Evolutionary conservation across 495 filamentous ascomycete species (phyloP), one percentile per base, ranked within the genome.

Genomic region (Echria macrotheca): DNA sequence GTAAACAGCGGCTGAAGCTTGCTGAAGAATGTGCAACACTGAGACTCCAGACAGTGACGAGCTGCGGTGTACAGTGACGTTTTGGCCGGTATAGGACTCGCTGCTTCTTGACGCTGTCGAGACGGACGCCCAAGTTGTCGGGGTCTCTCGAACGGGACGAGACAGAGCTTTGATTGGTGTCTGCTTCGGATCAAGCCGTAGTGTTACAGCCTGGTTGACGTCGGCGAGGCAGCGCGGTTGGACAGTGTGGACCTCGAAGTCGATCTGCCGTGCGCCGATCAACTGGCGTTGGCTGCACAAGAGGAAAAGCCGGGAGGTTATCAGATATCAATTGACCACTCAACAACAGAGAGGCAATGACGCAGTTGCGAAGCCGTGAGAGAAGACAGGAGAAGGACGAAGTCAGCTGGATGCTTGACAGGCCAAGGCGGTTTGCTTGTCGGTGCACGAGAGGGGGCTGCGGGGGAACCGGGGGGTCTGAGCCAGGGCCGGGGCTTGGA

Each of bases 161-260:
- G 33, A 32, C 39, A 35, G 29, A 18, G 44, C 25, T 50, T 28
- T 38, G 44, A 58, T 53, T 36, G 42, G 45, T 37, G 40, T 54
- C 24, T 21, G 42, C 17, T 39, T 23, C 33, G 29, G 49, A 41
- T 22, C 12, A 39, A 39, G 50, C 33, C 40, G 49, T 40, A 35
- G 50, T 53, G 42, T 38, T 42, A 52, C 49, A 24, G 35, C 49
- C 41, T n/a, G 42, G 47, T 50, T 50, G 47, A 41, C 39, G 41
- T 52, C 40, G 49, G 17, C 18, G 22, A 28, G 17, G 23, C 24
- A 31, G 28, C 40, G 33, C 33, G 35, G 42, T 46, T 31, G 49
- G 33, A 46, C 37, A 39, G 28, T 15, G 5, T 25, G 25, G n/a
- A n/a, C n/a, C n/a, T n/a, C n/a, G n/a, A n/a, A 41, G 32, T 9